Base-by-base conservation (phyloP, 1,139 yeast genomes). In the Saccharomyces hybrid region DNA sequence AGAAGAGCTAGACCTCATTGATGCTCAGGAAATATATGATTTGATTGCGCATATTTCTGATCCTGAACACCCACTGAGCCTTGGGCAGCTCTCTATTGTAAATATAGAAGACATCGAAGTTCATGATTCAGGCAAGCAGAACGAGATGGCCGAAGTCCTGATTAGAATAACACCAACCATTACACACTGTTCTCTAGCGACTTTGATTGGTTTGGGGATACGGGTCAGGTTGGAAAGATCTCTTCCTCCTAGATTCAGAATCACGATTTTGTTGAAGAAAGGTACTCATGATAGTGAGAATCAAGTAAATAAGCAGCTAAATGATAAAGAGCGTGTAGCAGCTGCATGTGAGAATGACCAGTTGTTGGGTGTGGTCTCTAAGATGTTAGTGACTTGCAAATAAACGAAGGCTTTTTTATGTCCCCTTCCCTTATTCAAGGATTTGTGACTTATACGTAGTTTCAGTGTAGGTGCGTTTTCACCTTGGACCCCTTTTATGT, bases 301-400 rank as follows among this genome's bases (percentile, higher is more conserved):
- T 61, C 99, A 93, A 66, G 99, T 95, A 31, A 95, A 95, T 71
- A 91, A 93, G 67, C 99, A 95, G 72, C 79, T 95, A 59, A 93
- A 93, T 68, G 99, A 95, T 69, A 95, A 95, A 73, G 99, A 95
- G 70, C 77, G 99, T 59, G 98, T 93, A 0, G 96, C 97, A 28
- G 99, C 99, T 16, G 99, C 99, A 0, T 91, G 98, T 71, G 99
- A 95, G 66, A 95, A 95, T 64, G 96, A 88, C 56, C 99, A 95
- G 73, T 76, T 95, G 49, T 74, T 91, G 55, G 80, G 83, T 32
- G 99, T 95, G 20, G 87, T 95, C 50, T 86, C 90, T 64, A 91
- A 88, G 62, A 95, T 95, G 99, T 77, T 95, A 60, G 78, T 88
- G 49, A 85, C 93, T 8, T 93, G 98, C 69, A 75, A 72, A 55